A percentile compares a stretch with the other conserved stretches of the same genome.
Evolutionary conservation across 1,139 yeast species (phyloP).

Genomic region (Candida smagusa): DNA sequence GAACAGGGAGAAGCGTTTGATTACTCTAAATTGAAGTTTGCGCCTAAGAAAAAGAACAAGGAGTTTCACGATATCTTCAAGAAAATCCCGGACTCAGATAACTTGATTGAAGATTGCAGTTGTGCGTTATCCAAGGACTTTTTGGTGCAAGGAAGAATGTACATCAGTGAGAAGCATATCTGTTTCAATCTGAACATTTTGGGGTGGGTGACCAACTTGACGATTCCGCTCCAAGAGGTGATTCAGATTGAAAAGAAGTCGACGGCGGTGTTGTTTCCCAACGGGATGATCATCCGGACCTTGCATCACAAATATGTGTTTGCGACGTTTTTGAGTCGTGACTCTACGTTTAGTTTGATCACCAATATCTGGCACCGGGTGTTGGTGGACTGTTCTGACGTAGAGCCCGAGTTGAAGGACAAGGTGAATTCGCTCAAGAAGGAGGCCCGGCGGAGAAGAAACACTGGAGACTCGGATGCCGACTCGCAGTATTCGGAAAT

Average conservation of each 20-base stretch:
- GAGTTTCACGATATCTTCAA: slow-evolving; percentile 65
- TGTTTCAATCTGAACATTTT: slow-evolving; percentile 72
- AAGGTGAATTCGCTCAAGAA: slow-evolving; percentile 4
- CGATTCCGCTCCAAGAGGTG: slow-evolving; percentile 67
- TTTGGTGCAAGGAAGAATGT: slow-evolving; percentile 68
- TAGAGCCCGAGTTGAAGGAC: slow-evolving; percentile 12
- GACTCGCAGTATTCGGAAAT: slow-evolving; percentile 4
- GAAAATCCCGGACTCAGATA: slow-evolving; percentile 50
- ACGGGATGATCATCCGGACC: slow-evolving; percentile 69
- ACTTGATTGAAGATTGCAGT: slow-evolving; percentile 59
- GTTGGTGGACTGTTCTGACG: slow-evolving; percentile 25
- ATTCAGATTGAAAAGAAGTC: slow-evolving; percentile 69
- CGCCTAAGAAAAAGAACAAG: slow-evolving; percentile 47
- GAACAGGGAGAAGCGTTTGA: slow-evolving; percentile 16
- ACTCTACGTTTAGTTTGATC: slow-evolving; percentile 58
- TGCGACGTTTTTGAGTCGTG: slow-evolving; percentile 71
- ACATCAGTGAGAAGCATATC: slow-evolving; percentile 55
- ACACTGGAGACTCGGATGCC: slow-evolving; percentile 2
- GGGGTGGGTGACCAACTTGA: slow-evolving; percentile 68
- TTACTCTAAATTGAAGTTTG: slow-evolving; percentile 24
- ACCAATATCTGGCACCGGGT: slow-evolving; percentile 60
- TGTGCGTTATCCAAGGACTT: slow-evolving; percentile 75
- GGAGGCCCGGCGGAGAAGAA: not conserved
- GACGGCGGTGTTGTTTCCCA: slow-evolving; percentile 72
- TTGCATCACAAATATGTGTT: slow-evolving; percentile 68